Evolutionary conservation across 1,284 basidiomycete species (phyloP).

Genomic region (Puccinia hordei): DNA sequence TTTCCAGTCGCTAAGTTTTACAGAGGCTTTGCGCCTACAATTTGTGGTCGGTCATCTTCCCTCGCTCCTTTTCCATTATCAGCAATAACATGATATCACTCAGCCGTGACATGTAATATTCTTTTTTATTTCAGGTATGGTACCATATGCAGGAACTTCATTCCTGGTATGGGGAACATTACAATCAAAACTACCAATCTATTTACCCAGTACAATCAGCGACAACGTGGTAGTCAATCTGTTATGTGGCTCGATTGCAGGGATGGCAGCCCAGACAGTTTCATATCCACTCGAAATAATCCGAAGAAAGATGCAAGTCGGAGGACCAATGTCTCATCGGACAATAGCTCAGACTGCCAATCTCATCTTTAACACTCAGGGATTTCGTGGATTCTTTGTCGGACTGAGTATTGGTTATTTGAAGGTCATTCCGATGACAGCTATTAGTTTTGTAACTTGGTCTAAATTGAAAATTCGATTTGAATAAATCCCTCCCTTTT

Average conservation of each 20-base stretch:
- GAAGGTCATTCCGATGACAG: constrained; percentile 96
- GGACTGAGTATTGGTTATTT: constrained; percentile 90
- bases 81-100: neutral
- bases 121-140: constrained; percentile 68
- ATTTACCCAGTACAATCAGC: constrained; percentile 59
- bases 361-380: constrained; percentile 70
- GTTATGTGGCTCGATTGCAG: constrained; percentile 83
- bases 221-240: constrained; percentile 63
- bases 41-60: constrained; percentile 61
- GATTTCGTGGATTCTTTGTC: constrained; percentile 88
- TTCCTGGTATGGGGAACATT: constrained; percentile 90
- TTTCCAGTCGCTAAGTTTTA: constrained; percentile 85
- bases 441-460: constrained; percentile 54
- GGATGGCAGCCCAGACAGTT: constrained; percentile 81
- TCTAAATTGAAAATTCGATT: constrained; percentile 47
- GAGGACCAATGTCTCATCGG: constrained; percentile 63
- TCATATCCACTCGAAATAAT: constrained; percentile 97
- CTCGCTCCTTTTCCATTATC: neutral
- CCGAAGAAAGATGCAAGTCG: constrained; percentile 91
- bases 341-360: constrained; percentile 63
- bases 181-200: constrained; percentile 68
- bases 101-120: neutral
- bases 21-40: constrained; percentile 89
- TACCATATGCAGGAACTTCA: constrained; percentile 94
- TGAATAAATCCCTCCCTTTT: constrained; percentile 1